Conservation (phyloP, 2,329 filamentous ascomycete genomes). For the Clonostachys solani region DNA sequence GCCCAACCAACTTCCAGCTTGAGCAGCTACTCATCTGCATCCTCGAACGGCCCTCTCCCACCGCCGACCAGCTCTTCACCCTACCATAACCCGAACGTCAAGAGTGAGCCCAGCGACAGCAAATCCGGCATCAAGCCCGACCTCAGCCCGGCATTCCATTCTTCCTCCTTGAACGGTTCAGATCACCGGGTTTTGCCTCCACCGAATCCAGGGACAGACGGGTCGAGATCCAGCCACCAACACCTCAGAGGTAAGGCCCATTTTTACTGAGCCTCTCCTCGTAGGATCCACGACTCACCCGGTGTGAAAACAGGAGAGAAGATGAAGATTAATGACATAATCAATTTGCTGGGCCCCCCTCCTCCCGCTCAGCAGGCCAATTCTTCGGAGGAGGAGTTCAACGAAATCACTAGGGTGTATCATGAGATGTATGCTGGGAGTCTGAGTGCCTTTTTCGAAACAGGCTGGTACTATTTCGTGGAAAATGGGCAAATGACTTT, state of each 20-base stretch:
- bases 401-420: slow-evolving; percentile 69
- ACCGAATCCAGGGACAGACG: too few relatives aligned
- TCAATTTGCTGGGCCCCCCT: slow-evolving; percentile 55
- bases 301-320: slow-evolving; percentile 20
- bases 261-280: background rate
- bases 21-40: background rate
- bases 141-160: slow-evolving; percentile 4
- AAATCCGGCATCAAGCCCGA: background rate
- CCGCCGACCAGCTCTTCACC: too few relatives aligned
- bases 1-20: slow-evolving; percentile 40
- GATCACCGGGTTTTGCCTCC: background rate
- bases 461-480: slow-evolving; percentile 68
- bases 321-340: slow-evolving; percentile 71
- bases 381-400: slow-evolving; percentile 45
- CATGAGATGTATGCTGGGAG: slow-evolving; percentile 71
- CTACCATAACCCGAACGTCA: too few relatives aligned
- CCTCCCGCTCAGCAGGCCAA: slow-evolving; percentile 51
- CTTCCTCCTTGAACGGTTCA: background rate
- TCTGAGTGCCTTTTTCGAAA: slow-evolving; percentile 75
- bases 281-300: background rate
- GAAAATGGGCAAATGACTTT: slow-evolving; percentile 41
- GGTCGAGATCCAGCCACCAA: too few relatives aligned
- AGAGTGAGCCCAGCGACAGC: too few relatives aligned
- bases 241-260: too few relatives aligned
- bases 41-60: too few relatives aligned